Conservation (phyloP, 1,139 yeast species). For the Suhomyces wounanorum region DNA sequence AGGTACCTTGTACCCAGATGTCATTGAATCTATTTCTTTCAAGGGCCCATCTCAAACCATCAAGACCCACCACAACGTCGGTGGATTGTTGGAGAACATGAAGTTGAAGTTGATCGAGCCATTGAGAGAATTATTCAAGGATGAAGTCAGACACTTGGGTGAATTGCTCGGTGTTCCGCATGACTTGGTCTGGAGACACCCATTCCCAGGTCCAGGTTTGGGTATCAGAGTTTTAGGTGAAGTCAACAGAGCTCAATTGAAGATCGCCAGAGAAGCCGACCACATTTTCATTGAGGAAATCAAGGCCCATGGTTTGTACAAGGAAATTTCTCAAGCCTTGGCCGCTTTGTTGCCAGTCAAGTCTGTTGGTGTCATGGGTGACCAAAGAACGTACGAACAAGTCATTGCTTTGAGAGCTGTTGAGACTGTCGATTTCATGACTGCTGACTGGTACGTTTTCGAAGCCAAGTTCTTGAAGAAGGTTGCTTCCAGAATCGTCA, state of each 20-base stretch:
- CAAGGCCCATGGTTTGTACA: slow-evolving; percentile 87
- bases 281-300: slow-evolving; percentile 94
- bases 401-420: slow-evolving; percentile 98
- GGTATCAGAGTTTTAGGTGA: slow-evolving; percentile 98
- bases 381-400: slow-evolving; percentile 98
- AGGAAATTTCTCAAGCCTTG: slow-evolving; percentile 94
- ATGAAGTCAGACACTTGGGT: slow-evolving; percentile 96
- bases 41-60: slow-evolving; percentile 99
- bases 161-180: slow-evolving; percentile 93
- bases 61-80: slow-evolving; percentile 98
- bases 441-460: slow-evolving; percentile 98
- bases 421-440: slow-evolving; percentile 97
- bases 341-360: slow-evolving; percentile 96
- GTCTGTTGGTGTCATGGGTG: slow-evolving; percentile 99
- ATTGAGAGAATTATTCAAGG: slow-evolving; percentile 95
- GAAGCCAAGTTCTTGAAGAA: slow-evolving; percentile 90
- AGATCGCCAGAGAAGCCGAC: slow-evolving; percentile 97
- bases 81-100: slow-evolving; percentile 97
- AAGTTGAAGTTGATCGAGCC: slow-evolving; percentile 98
- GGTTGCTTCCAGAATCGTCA: slow-evolving; percentile 94
- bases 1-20: slow-evolving; percentile 98
- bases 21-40: slow-evolving; percentile 96
- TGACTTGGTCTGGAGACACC: slow-evolving; percentile 99
- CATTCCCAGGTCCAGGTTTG: slow-evolving; percentile 99
- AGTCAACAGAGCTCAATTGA: slow-evolving; percentile 89